phyloP scores from a whole-genome alignment of 1,284 basidiomycete species.

The Neotropicomus parvogracilis region DNA sequence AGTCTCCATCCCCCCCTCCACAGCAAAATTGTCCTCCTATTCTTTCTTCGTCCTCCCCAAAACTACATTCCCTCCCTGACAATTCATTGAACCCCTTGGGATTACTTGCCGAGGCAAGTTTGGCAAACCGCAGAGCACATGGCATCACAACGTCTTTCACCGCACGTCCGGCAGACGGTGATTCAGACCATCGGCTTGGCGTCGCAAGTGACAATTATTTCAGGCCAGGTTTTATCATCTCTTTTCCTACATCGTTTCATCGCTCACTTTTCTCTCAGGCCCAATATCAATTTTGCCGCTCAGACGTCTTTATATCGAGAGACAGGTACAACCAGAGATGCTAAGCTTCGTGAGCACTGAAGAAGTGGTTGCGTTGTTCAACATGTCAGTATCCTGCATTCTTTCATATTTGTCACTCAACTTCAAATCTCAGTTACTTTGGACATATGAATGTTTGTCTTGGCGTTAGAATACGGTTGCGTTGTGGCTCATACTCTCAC shows the following conservation, averaged over 20 bases:
- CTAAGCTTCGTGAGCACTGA: conserved; percentile 79
- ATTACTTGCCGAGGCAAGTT: conserved; percentile 84
- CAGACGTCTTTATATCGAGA: conserved; percentile 84
- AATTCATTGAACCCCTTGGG: conserved; percentile 89
- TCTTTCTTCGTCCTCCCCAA: conserved; percentile 47
- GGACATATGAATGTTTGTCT: conserved; percentile 67
- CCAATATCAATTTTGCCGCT: conserved; percentile 86
- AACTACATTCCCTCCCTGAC: conserved; percentile 87
- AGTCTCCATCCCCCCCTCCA: conserved; percentile 54
- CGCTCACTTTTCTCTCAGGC: conserved; percentile 37
- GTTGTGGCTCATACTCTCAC: conserved; percentile 11
- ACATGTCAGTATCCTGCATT: conserved; percentile 62
- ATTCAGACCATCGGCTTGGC: conserved; percentile 55
- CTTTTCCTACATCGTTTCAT: background rate
- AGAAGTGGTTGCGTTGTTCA: conserved; percentile 86
- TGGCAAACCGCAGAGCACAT: conserved; percentile 75
- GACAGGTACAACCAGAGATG: conserved; percentile 88
- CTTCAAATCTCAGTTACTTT: conserved; percentile 55
- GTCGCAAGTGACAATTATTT: conserved; percentile 93
- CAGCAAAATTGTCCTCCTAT: conserved; percentile 20
- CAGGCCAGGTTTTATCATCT: conserved; percentile 68
- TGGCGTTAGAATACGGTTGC: conserved; percentile 5
- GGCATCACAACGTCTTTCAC: conserved; percentile 38
- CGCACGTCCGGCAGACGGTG: conserved; percentile 35
- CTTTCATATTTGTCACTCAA: conserved; percentile 10